These are phyloP conservation scores for Linum tenue DNA, from an alignment of 345 rosid species.

Conservation along the genomic window DNA sequence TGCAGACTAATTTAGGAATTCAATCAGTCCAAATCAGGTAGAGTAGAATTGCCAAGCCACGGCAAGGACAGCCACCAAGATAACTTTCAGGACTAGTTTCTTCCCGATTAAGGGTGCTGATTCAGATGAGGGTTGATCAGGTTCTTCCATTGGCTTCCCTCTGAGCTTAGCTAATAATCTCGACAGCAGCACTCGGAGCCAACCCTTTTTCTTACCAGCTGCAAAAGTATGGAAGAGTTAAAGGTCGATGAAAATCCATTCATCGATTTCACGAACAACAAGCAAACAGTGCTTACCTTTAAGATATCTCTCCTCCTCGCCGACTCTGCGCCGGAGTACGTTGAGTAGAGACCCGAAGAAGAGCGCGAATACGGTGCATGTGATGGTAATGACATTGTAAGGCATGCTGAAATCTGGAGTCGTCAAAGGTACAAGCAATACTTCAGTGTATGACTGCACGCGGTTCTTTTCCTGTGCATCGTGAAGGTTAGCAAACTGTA, in stretches of 20 bases:
- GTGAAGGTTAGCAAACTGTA: constrained; percentile 4
- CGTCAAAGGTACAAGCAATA: constrained; percentile 76
- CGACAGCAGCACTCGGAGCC: constrained; percentile 33
- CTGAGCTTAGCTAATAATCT: constrained; percentile 51
- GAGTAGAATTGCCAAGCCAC: constrained; percentile 60
- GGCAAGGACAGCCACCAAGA: constrained; percentile 53
- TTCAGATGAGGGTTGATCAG: constrained; percentile 15
- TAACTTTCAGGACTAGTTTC: constrained; percentile 43
- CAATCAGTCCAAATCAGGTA: neutral
- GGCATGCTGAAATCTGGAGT: constrained; percentile 99
- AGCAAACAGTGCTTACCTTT: constrained; percentile 30
- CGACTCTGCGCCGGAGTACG: constrained; percentile 57
- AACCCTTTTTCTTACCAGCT: constrained; percentile 37
- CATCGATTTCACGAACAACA: neutral
- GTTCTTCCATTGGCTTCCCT: constrained; percentile 37
- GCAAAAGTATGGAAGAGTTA: constrained; percentile 3
- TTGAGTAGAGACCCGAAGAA: constrained; percentile 88
- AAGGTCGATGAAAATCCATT: neutral
- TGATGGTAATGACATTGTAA: constrained; percentile 89
- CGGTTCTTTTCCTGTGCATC: constrained; percentile 51
- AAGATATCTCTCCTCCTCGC: constrained; percentile 75
- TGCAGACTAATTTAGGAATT: neutral
- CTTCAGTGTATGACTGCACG: constrained; percentile 80
- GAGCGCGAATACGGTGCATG: constrained; percentile 82
- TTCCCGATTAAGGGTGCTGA: constrained; percentile 30